Evolutionary conservation across 129 eudicot species (phyloP), one percentile per base, ranked within the genome.

Genomic region (Silybum marianum): DNA sequence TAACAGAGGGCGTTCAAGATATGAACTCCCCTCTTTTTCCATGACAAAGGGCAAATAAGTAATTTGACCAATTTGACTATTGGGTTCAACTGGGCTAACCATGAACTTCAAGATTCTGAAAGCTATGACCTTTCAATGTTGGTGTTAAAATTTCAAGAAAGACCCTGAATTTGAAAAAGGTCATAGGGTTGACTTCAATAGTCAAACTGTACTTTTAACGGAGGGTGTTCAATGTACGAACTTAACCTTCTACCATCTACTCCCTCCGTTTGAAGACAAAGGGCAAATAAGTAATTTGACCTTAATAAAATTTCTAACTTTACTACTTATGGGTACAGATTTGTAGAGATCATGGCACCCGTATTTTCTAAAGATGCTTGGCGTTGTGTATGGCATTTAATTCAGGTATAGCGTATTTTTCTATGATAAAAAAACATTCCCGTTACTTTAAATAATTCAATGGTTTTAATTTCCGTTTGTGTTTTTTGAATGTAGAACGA

Each of bases 301-400:
- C 67, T 13, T 22, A n/a, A n/a, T n/a, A n/a, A n/a, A n/a, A n/a
- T 14, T 40, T 70, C 46, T 71, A 81, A 62, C 80, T 75, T 82
- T 24, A 60, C 58, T 69, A 51, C 13, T 69, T 46, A 67, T 22
- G 74, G 40, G 16, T 72, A 54, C 97, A 95, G 99, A 69, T 95
- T 95, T 81, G 93, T 95, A 16, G 99, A 95, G 84, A 95, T 95
- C 63, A 95, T 95, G 97, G 99, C 99, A 30, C 99, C 99, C 3
- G 99, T 95, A 46, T 95, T 95, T 80, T 95, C 99, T 84, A 81
- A 90, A 78, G 90, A 90, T 0, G 99, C 99, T 72, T 95, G 99
- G 99, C 96, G 97, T 25, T 95, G 99, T 22, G 97, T 87, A 65
- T 95, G 99, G 99, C 84, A 95, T 89, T 72, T 95, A 89, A 89